A percentile compares a stretch with the other conserved stretches of the same genome.
These are phyloP conservation scores for Colletotrichum euphorbiae DNA, from an alignment of 2,329 filamentous ascomycete genomes.

Conservation along the genomic window DNA sequence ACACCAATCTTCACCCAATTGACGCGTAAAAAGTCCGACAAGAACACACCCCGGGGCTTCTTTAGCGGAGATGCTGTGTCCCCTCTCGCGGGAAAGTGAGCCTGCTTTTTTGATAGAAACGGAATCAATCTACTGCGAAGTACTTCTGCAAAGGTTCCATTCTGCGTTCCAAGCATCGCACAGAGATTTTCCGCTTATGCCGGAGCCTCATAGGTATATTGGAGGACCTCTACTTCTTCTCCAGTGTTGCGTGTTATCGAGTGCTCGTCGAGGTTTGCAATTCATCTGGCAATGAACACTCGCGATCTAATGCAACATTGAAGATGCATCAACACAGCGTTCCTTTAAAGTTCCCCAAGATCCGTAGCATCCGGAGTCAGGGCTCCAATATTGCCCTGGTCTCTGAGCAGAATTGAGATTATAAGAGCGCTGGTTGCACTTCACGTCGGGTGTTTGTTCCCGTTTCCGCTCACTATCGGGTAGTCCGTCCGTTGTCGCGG, in stretches of 20 bases:
- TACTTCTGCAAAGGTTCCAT: too few relatives aligned
- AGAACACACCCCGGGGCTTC: too few relatives aligned
- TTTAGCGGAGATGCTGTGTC: neutral
- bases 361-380: slow-evolving; percentile 11
- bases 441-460: slow-evolving; percentile 8
- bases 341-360: slow-evolving; percentile 28
- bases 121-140: too few relatives aligned
- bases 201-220: too few relatives aligned
- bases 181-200: too few relatives aligned
- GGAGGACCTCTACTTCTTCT: neutral
- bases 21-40: too few relatives aligned
- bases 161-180: too few relatives aligned
- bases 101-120: too few relatives aligned
- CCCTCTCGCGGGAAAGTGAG: too few relatives aligned
- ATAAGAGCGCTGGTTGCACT: slow-evolving; percentile 7
- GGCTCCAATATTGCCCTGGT: slow-evolving; percentile 13
- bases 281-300: slow-evolving; percentile 22
- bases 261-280: neutral
- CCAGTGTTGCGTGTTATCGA: neutral
- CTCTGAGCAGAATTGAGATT: neutral
- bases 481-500: slow-evolving; percentile 5
- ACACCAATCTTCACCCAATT: too few relatives aligned
- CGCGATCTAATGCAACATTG: neutral
- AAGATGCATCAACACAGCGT: neutral
- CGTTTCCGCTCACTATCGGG: slow-evolving; percentile 1